These are phyloP conservation scores for Phytopythium sindhum DNA, from an alignment of 352 stramenopile species.

Conservation along the genomic window DNA sequence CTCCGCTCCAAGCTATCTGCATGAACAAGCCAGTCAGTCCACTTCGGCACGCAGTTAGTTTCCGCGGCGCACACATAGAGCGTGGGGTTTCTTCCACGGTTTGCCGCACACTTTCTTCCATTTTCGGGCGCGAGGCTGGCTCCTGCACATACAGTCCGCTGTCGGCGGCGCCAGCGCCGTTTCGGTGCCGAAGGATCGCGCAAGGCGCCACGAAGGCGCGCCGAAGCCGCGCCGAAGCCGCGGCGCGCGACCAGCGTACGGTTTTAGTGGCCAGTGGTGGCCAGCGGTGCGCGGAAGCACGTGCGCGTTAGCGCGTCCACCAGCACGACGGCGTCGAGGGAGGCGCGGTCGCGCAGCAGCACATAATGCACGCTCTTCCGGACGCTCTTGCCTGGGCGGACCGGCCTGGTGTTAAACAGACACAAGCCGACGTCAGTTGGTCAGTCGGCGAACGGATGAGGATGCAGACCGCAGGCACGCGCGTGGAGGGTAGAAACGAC, in stretches of 20 bases:
- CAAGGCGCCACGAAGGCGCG: constrained; percentile 24
- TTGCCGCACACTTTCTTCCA: not conserved
- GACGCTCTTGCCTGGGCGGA: constrained; percentile 48
- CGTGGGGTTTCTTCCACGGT: constrained; percentile 1
- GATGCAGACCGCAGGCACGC: constrained; percentile 1
- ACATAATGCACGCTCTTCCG: constrained; percentile 59
- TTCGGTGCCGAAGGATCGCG: constrained; percentile 16
- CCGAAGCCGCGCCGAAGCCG: constrained; percentile 16
- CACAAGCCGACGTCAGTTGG: not conserved
- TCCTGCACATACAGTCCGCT: not conserved
- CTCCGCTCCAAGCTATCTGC: too few species aligned
- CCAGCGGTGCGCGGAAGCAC: constrained; percentile 29
- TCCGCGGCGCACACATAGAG: not conserved
- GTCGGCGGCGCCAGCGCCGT: too few species aligned
- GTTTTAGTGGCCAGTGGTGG: not conserved
- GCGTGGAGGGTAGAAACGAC: constrained; percentile 6
- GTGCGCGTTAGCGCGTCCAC: constrained; percentile 55
- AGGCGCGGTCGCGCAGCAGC: constrained; percentile 39
- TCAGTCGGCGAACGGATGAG: too few species aligned
- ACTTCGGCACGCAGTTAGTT: not conserved
- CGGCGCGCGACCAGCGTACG: too few species aligned
- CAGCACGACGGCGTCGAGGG: constrained; percentile 47
- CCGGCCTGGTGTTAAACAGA: constrained; percentile 16
- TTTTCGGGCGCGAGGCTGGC: not conserved
- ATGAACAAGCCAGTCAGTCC: not conserved